Evolutionary conservation across 305 asterid species (phyloP).

Genomic region (Fraxinus angustifolia): DNA sequence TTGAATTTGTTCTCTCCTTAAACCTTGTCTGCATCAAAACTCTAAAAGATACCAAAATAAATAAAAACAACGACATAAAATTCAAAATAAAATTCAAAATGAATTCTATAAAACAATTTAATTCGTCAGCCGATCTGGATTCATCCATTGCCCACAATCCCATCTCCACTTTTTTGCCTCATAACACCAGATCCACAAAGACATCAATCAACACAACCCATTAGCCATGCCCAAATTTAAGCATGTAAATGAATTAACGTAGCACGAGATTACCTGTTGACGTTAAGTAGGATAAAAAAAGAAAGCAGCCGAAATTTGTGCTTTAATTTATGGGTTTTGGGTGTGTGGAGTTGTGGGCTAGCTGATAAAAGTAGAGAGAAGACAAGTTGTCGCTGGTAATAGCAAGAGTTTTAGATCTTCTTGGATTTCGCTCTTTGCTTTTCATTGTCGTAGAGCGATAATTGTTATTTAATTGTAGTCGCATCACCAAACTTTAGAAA

Average conservation of each 20-base stretch:
- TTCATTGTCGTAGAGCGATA: background rate
- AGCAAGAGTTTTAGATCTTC: constrained; percentile 8
- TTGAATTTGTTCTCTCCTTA: constrained; percentile 72
- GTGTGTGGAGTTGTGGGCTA: constrained; percentile 3
- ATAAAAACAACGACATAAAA: background rate
- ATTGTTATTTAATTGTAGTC: background rate
- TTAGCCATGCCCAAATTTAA: constrained; percentile 1
- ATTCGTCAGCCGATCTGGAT: constrained; percentile 31
- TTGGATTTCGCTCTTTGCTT: background rate
- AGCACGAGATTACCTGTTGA: constrained; percentile 17
- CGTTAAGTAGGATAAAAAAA: background rate
- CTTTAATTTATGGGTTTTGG: constrained; percentile 9
- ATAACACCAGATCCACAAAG: constrained; percentile 30
- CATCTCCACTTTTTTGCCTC: constrained; percentile 15
- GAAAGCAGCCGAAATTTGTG: constrained; percentile 5
- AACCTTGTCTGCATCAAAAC: constrained; percentile 3
- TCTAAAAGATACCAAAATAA: constrained; percentile 1
- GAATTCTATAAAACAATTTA: constrained; percentile 12
- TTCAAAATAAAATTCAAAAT: background rate
- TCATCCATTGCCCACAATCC: constrained; percentile 19
- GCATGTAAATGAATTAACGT: background rate
- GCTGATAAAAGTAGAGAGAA: background rate
- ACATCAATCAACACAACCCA: constrained; percentile 17
- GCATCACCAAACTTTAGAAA: background rate
- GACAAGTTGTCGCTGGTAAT: background rate